A percentile compares a stretch with the other conserved stretches of the same genome.
phyloP scores from a whole-genome alignment of 108 stramenopile genomes.

The Cyclotella distinguenda region DNA sequence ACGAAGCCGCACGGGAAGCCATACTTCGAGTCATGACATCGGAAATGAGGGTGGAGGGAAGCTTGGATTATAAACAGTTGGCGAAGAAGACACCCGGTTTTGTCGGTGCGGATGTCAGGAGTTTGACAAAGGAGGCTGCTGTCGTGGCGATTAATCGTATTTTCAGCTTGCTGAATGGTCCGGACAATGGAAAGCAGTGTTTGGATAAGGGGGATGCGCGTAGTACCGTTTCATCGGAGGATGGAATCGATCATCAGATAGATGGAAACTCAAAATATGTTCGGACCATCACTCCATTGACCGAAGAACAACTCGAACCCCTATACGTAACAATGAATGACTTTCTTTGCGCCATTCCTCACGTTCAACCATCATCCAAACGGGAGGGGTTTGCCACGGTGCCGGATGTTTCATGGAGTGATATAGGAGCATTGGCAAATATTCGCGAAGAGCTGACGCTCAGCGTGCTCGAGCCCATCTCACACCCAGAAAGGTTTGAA shows the following conservation, averaged over 20 bases:
- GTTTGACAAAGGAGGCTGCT: constrained; percentile 96
- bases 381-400: constrained; percentile 99
- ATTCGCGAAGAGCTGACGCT: constrained; percentile 94
- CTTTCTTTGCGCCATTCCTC: constrained; percentile 89
- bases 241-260: background rate
- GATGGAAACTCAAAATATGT: constrained; percentile 6
- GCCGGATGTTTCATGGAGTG: constrained; percentile 96
- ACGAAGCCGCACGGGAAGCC: constrained; percentile 84
- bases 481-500: constrained; percentile 92
- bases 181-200: constrained; percentile 10
- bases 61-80: constrained; percentile 80
- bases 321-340: constrained; percentile 92
- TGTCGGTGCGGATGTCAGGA: constrained; percentile 97
- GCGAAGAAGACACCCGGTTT: constrained; percentile 94
- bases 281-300: constrained; percentile 58
- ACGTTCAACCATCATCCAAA: constrained; percentile 96
- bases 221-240: background rate
- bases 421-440: constrained; percentile 86
- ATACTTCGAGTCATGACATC: constrained; percentile 88
- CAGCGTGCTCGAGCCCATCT: constrained; percentile 94
- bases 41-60: constrained; percentile 81
- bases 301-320: constrained; percentile 73
- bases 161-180: constrained; percentile 50
- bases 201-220: background rate
- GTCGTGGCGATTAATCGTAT: constrained; percentile 95